phyloP scores from a whole-genome alignment of 192 early-diverging fungal species.

The Gonapodya prolifera region DNA sequence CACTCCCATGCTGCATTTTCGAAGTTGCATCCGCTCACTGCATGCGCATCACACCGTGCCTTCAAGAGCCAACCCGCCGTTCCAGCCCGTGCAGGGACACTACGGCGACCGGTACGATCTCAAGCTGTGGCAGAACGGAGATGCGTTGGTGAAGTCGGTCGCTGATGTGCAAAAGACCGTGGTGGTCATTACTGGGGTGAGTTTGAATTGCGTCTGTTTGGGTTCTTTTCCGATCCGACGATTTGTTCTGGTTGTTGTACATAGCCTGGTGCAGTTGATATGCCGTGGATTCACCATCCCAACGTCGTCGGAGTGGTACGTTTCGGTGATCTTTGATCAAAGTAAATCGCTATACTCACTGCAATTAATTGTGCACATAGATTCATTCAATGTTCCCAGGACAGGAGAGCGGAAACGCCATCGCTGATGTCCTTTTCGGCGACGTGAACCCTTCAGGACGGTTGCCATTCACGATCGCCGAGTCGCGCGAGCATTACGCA shows the following conservation, averaged over 20 bases:
- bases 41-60: too few species aligned
- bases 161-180: conserved; percentile 24
- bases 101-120: conserved; percentile 17
- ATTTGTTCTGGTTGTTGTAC: too few species aligned
- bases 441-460: conserved; percentile 49
- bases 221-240: too few species aligned
- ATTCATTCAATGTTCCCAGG: too few species aligned
- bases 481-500: not conserved
- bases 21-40: too few species aligned
- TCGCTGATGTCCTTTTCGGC: conserved; percentile 57
- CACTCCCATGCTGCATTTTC: too few species aligned
- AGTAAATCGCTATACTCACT: too few species aligned
- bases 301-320: conserved; percentile 1
- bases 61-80: conserved; percentile 1
- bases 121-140: conserved; percentile 18
- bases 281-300: conserved; percentile 8
- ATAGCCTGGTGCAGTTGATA: conserved; percentile 41
- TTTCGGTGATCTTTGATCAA: too few species aligned
- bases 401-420: conserved; percentile 50
- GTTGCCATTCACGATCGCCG: conserved; percentile 49
- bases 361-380: too few species aligned
- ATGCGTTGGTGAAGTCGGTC: conserved; percentile 24
- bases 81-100: conserved; percentile 8
- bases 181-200: conserved; percentile 32
- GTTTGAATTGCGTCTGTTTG: too few species aligned